These are phyloP conservation scores for Epicoccum nigrum DNA, from an alignment of 2,329 filamentous ascomycete species.

Conservation along the genomic window DNA sequence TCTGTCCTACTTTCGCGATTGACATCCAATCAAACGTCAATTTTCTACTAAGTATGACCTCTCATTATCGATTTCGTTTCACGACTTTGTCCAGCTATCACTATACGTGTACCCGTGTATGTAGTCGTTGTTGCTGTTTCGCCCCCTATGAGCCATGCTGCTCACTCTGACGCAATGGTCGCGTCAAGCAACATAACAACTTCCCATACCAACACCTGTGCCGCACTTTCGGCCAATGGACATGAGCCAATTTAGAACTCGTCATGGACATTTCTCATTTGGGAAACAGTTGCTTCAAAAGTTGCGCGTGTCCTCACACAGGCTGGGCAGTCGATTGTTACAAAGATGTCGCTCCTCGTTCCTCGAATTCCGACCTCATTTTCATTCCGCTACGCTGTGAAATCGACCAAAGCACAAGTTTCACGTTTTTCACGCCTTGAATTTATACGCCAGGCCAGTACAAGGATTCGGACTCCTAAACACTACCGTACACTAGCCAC, in stretches of 20 bases:
- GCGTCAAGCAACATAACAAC: constrained; percentile 4
- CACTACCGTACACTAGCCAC: constrained; percentile 14
- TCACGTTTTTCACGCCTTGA: constrained; percentile 3
- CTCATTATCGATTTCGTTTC: no score
- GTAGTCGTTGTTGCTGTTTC: neutral
- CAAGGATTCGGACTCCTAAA: neutral
- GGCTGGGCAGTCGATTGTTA: constrained; percentile 8
- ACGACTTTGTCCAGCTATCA: no score
- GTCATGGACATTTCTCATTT: constrained; percentile 23
- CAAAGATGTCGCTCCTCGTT: constrained; percentile 25
- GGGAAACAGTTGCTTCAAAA: constrained; percentile 8
- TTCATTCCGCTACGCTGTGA: constrained; percentile 12
- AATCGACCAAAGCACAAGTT: constrained; percentile 4
- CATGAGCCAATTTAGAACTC: constrained; percentile 2
- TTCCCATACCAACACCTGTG: neutral
- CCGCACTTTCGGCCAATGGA: constrained; percentile 19
- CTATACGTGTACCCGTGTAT: no score
- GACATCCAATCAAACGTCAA: no score
- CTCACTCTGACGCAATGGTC: constrained; percentile 12
- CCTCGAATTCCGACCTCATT: constrained; percentile 15
- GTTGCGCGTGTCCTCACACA: constrained; percentile 14
- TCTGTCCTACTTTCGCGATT: no score
- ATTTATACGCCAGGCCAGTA: neutral
- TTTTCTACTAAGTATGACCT: no score
- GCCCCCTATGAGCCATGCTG: constrained; percentile 2